These are phyloP conservation scores for Kwoniella dendrophila DNA, from an alignment of 768 basidiomycete species.

Conservation along the genomic window DNA sequence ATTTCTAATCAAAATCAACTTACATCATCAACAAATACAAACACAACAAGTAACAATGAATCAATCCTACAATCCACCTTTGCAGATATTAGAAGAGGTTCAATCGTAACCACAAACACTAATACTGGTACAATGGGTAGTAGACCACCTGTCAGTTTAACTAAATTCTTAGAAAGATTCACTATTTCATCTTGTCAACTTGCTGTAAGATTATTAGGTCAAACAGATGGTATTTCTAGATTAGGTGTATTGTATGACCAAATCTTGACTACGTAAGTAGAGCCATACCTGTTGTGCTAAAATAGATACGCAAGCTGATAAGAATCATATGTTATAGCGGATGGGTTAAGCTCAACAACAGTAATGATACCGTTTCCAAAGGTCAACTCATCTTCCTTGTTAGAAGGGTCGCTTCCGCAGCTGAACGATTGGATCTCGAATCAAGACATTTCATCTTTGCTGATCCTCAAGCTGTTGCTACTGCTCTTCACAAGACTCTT, in stretches of 20 bases:
- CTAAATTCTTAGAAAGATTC: slow-evolving; percentile 54
- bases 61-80: slow-evolving; percentile 18
- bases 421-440: slow-evolving; percentile 47
- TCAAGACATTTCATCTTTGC: slow-evolving; percentile 55
- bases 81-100: slow-evolving; percentile 40
- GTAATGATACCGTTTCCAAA: slow-evolving; percentile 52
- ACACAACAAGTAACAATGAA: slow-evolving; percentile 2
- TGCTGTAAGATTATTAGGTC: slow-evolving; percentile 48
- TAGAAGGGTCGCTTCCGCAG: slow-evolving; percentile 41
- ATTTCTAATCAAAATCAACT: slow-evolving; percentile 3
- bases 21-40: slow-evolving; percentile 6
- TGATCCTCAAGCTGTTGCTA: slow-evolving; percentile 49
- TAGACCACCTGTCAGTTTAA: slow-evolving; percentile 33
- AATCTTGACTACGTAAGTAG: slow-evolving; percentile 55
- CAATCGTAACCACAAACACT: slow-evolving; percentile 38
- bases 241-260: slow-evolving; percentile 56
- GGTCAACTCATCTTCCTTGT: slow-evolving; percentile 56
- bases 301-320: slow-evolving; percentile 12
- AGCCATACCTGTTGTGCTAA: background rate
- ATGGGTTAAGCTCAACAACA: slow-evolving; percentile 47
- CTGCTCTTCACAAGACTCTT: slow-evolving; percentile 47
- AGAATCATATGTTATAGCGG: slow-evolving; percentile 19
- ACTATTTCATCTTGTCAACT: slow-evolving; percentile 40
- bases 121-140: slow-evolving; percentile 15
- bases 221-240: slow-evolving; percentile 37